A percentile compares a stretch with the other conserved stretches of the same genome.
These are phyloP conservation scores for Dactylella cylindrospora DNA, from an alignment of 2,329 filamentous ascomycete species.

Conservation along the genomic window DNA sequence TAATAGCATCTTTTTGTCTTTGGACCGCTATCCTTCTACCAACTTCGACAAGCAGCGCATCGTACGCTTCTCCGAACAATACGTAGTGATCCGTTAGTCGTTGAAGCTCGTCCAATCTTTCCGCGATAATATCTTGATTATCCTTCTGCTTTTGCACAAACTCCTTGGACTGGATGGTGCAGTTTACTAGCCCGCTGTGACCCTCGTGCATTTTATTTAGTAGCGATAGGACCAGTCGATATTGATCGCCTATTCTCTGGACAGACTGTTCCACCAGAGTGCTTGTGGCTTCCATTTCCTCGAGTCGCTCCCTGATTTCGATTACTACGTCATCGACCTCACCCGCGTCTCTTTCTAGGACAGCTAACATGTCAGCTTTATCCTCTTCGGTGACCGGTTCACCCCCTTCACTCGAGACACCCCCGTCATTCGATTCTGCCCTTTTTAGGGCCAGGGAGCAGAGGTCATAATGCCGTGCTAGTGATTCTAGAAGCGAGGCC, in stretches of 20 bases:
- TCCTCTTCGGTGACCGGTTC: conserved; percentile 32
- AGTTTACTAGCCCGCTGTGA: conserved; percentile 50
- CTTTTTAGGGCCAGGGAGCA: conserved; percentile 59
- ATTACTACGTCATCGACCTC: conserved; percentile 67
- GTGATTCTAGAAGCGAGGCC: conserved; percentile 57
- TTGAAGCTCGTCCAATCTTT: conserved; percentile 73
- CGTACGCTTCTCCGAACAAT: conserved; percentile 80
- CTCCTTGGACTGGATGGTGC: conserved; percentile 56
- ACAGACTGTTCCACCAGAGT: conserved; percentile 66
- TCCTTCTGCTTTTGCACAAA: conserved; percentile 66
- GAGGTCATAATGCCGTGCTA: conserved; percentile 60
- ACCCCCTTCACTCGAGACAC: conserved; percentile 27
- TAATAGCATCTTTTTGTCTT: conserved; percentile 70
- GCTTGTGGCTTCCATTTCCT: conserved; percentile 74
- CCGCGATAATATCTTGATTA: conserved; percentile 69
- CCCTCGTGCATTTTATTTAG: conserved; percentile 47
- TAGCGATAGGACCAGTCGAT: conserved; percentile 38
- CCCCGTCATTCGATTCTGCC: conserved; percentile 53
- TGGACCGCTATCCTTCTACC: conserved; percentile 72
- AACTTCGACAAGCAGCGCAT: conserved; percentile 79
- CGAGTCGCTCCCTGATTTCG: conserved; percentile 72
- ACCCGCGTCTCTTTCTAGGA: conserved; percentile 71
- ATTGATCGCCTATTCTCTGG: conserved; percentile 50
- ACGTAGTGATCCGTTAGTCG: conserved; percentile 81
- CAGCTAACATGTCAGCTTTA: conserved; percentile 76